Base-by-base conservation (phyloP, 139 green algal genomes). In the Chlamydomonas sp. region DNA sequence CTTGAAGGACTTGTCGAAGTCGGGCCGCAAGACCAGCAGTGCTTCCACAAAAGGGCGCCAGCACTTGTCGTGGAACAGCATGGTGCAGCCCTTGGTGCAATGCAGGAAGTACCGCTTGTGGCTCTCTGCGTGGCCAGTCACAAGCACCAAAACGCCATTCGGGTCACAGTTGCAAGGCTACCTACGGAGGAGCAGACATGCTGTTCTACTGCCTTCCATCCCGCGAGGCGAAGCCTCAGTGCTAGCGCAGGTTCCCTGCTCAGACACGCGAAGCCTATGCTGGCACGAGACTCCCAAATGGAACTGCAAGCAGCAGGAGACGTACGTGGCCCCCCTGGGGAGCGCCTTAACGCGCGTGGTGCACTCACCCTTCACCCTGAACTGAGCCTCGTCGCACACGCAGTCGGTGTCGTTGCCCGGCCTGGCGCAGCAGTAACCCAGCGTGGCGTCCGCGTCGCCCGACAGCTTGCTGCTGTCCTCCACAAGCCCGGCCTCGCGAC, bases 401-500 rank as follows among this genome's bases (percentile, higher is more conserved):
- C 73, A 71, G 59, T 86, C 82, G 20, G 82, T 86, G 71, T 86
- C 82, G 71, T 86, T 86, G 60, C 82, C 82, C 2, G 82, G 82
- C 66, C 82, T 71, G 18, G 79, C 31, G 60, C 82, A 86, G 72
- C 82, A 86, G 72, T 73, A 79, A 9, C 82, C 82, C 71, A 86
- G 71, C 71, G 57, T 0, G 9, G 3, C 14, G 31, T 86, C 82
- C 3, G 59, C 31, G 31, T 49, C 68, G 63, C 10, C 71, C n/a
- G n/a, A n/a, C 1, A 4, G 71, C 62, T 4, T 3, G 17, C 66
- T 61, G 4, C 63, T 71, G n/a, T 14, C 62, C 59, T 72, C 82
- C 4, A 79, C 72, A 71, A 86, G 59, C 1, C 82, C 82, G 15
- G 20, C 60, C 72, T 80, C 71, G 4, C 82, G 82, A 9, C 82